These are phyloP conservation scores for Citrus sinensis DNA, from an alignment of 345 rosid species.

Conservation along the genomic window DNA sequence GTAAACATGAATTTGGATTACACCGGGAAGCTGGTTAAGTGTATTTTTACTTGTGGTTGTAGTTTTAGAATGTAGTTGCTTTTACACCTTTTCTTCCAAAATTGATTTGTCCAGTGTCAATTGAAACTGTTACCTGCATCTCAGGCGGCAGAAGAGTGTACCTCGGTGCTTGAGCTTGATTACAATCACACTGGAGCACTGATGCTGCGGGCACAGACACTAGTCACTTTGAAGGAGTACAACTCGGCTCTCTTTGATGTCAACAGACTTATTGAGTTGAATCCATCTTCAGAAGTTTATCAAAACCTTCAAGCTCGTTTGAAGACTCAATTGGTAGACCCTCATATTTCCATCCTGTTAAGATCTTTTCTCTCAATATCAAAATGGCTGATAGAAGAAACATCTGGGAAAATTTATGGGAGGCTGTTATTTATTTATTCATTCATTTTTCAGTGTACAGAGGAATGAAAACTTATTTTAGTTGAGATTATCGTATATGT, in stretches of 20 bases:
- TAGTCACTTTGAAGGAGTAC: slow-evolving; percentile 84
- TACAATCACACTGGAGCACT: slow-evolving; percentile 81
- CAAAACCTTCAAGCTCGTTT: slow-evolving; percentile 76
- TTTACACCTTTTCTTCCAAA: neutral
- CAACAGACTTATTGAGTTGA: slow-evolving; percentile 72
- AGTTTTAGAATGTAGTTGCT: neutral
- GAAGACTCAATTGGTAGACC: slow-evolving; percentile 79
- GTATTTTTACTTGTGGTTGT: neutral
- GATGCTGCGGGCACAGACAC: slow-evolving; percentile 91
- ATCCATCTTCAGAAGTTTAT: slow-evolving; percentile 83
- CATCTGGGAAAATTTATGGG: neutral
- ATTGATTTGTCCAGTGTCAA: neutral
- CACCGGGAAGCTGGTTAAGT: neutral
- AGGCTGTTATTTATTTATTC: neutral
- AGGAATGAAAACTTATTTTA: neutral
- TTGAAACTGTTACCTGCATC: slow-evolving; percentile 13
- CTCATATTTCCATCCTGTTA: slow-evolving; percentile 6
- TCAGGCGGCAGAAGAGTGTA: slow-evolving; percentile 92
- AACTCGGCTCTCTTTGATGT: slow-evolving; percentile 88
- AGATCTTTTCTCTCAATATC: neutral
- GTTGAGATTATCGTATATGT: neutral
- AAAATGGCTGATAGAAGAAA: neutral
- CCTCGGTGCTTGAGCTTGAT: slow-evolving; percentile 91
- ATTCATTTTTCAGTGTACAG: neutral
- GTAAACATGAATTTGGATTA: neutral